phyloP scores from a whole-genome alignment of 345 rosid genomes.

The Populus simonii region DNA sequence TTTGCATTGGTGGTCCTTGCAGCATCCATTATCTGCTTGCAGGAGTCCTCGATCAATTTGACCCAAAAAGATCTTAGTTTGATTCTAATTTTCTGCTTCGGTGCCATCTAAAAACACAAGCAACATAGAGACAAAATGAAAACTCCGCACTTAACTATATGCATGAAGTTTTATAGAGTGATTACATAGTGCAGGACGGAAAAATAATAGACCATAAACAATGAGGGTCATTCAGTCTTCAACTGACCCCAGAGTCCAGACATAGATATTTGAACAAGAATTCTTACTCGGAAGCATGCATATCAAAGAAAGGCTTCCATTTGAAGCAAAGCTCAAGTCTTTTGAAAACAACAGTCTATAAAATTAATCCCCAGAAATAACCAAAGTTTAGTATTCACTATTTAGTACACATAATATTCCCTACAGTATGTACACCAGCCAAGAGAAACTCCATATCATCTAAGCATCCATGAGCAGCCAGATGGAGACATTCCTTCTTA shows the following conservation, averaged over 20 bases:
- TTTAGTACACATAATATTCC: no score
- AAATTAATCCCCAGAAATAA: not conserved
- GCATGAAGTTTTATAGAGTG: not conserved
- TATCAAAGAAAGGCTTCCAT: not conserved
- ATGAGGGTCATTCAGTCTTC: not conserved
- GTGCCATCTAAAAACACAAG: conserved; percentile 58
- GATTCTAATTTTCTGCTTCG: conserved; percentile 96
- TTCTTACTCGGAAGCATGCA: not conserved
- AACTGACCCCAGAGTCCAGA: not conserved
- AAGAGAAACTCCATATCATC: not conserved
- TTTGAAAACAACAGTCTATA: not conserved
- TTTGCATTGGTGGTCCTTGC: conserved; percentile 83
- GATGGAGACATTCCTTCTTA: not conserved
- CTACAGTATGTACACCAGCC: not conserved
- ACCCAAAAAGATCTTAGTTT: conserved; percentile 94
- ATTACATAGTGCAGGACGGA: not conserved
- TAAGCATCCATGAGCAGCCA: not conserved
- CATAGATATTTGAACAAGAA: not conserved
- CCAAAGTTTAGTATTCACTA: no score
- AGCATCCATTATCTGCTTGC: conserved; percentile 96
- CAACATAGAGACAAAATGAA: conserved; percentile 1
- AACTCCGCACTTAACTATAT: not conserved
- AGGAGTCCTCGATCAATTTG: conserved; percentile 85
- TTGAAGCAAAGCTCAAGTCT: not conserved
- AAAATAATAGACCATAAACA: not conserved